phyloP scores from a whole-genome alignment of 2,329 filamentous ascomycete species.

The Hypoxylon sp. region DNA sequence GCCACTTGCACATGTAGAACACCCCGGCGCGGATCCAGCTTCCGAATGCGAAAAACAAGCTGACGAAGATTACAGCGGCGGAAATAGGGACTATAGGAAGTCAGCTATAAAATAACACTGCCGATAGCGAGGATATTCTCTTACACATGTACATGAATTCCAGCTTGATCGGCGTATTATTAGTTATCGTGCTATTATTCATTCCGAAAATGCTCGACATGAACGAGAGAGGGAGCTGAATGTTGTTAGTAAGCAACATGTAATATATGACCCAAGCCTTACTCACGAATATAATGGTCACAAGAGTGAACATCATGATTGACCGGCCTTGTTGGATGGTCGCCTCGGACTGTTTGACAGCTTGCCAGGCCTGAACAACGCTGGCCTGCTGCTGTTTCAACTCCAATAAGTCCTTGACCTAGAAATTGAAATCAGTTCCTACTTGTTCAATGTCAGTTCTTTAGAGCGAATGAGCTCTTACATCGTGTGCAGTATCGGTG shows the following conservation, averaged over 20 bases:
- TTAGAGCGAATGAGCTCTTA: conserved; percentile 46
- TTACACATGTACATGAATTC: conserved; percentile 50
- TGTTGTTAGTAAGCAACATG: neutral
- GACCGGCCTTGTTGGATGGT: conserved; percentile 60
- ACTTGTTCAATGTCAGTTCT: neutral
- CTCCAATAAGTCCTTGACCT: conserved; percentile 59
- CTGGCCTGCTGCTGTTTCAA: conserved; percentile 64
- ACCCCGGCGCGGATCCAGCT: conserved; percentile 34
- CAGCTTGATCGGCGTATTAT: conserved; percentile 24
- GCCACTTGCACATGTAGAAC: conserved; percentile 29
- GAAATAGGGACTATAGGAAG: conserved; percentile 47
- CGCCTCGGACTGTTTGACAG: conserved; percentile 58
- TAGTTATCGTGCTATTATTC: conserved; percentile 52
- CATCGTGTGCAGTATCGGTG: conserved; percentile 53
- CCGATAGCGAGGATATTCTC: too few species aligned
- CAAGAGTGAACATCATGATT: conserved; percentile 63
- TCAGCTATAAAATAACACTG: neutral
- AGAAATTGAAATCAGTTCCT: conserved; percentile 5
- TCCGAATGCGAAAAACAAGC: conserved; percentile 48
- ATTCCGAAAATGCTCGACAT: conserved; percentile 59
- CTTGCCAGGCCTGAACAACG: conserved; percentile 62
- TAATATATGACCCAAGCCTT: too few species aligned
- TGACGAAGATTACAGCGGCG: conserved; percentile 47
- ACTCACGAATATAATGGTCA: conserved; percentile 64
- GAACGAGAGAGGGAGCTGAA: conserved; percentile 58